Base-by-base conservation (phyloP, 1,284 basidiomycete species). In the Melampsora medusae region DNA sequence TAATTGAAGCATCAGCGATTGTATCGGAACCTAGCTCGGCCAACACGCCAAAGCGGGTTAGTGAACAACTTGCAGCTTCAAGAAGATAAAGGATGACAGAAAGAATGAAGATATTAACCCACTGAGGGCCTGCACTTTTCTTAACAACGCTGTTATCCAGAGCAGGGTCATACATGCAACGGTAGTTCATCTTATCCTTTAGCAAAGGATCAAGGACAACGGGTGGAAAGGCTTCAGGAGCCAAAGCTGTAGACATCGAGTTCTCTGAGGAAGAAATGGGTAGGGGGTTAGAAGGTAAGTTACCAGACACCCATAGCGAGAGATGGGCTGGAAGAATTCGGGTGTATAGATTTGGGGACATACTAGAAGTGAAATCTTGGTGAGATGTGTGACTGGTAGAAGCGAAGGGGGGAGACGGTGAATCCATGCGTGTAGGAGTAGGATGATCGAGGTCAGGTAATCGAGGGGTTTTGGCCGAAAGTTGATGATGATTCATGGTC, bases 161-260 rank as follows among this genome's bases (percentile, higher is more conserved):
- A 80, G 38, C 80, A 79, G 59, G 82, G 80, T 73, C 81, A 80
- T 59, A 82, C 80, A 62, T 82, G 80, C 14, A 80, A 78, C 22
- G 81, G 79, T 25, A 80, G 81, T 6, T 81, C 79, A 56, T 80
- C 78, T 7, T 80, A 70, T 64, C 78, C 67, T 65, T 67, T 5
- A 14, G 73, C 22, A 76, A 66, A 25, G 49, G 78, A 78, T 78
- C 65, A 14, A 80, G 79, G 33, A 81, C 42, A 46, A 70, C 49
- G 28, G 62, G 53, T 72, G 62, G 67, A 16, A 56, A 28, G 19
- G 22, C 53, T 56, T 22, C 53, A 56, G n/a, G 53, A 56, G n/a
- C 22, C 53, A n/a, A 56, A 56, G 53, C 17, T 9, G 42, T 14
- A 42, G 42, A 42, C 42, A 42, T 12, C 42, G 42, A 42, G 9